Conservation (phyloP, 1,284 basidiomycete species). For the Pseudozyma sp. region DNA sequence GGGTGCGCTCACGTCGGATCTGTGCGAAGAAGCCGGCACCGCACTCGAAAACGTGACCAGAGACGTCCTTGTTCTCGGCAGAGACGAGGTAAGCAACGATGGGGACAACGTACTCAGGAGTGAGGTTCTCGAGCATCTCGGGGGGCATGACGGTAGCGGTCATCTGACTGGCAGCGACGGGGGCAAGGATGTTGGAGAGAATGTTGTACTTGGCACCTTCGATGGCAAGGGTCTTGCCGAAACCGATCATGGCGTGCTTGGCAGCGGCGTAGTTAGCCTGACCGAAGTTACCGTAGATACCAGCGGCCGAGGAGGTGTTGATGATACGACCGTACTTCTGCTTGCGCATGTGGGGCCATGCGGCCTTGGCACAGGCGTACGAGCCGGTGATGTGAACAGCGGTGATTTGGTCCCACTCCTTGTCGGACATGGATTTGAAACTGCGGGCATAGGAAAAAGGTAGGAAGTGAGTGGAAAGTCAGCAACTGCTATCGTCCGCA, state of each 20-base stretch:
- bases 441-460: conserved; percentile 3
- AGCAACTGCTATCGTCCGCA: conserved; percentile 1
- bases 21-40: conserved; percentile 94
- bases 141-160: conserved; percentile 95
- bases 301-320: conserved; percentile 69
- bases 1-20: conserved; percentile 91
- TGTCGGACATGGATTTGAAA: conserved; percentile 71
- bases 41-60: conserved; percentile 90
- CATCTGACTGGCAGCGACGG: conserved; percentile 93
- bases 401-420: conserved; percentile 73
- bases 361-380: conserved; percentile 94
- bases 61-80: conserved; percentile 73
- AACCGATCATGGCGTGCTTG: conserved; percentile 71
- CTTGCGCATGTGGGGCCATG: conserved; percentile 92
- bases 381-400: conserved; percentile 95
- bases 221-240: conserved; percentile 86
- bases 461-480: not conserved
- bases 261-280: conserved; percentile 83
- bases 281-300: conserved; percentile 85
- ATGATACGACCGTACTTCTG: conserved; percentile 75
- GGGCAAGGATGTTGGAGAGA: conserved; percentile 86
- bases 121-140: conserved; percentile 92
- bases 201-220: conserved; percentile 96
- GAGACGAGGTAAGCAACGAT: conserved; percentile 72
- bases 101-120: conserved; percentile 93